phyloP scores from a whole-genome alignment of 495 filamentous ascomycete genomes.

The Oleoguttula mirabilis region DNA sequence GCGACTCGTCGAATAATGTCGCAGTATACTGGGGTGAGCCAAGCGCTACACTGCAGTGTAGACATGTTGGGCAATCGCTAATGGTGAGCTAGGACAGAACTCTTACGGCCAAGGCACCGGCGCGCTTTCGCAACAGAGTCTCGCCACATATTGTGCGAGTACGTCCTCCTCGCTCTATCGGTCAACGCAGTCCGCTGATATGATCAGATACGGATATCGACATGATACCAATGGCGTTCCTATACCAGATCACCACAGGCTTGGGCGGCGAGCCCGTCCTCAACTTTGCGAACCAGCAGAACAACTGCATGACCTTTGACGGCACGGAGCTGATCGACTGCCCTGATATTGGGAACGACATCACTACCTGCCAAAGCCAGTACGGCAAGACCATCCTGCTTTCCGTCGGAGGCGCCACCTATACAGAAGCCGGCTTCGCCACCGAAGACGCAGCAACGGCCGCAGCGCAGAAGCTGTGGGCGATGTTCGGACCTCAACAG shows the following conservation, averaged over 20 bases:
- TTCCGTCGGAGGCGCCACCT: constrained; percentile 23
- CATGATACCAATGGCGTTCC: constrained; percentile 47
- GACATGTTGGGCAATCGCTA: too few species aligned
- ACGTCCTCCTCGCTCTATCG: too few species aligned
- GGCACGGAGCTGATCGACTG: constrained; percentile 47
- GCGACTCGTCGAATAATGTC: too few species aligned
- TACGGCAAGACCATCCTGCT: constrained; percentile 24
- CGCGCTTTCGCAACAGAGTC: too few species aligned
- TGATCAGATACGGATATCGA: constrained; percentile 25
- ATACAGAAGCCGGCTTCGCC: constrained; percentile 23
- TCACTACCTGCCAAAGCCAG: constrained; percentile 21
- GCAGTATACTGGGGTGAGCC: too few species aligned
- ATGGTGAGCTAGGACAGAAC: too few species aligned
- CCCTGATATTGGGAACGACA: constrained; percentile 44
- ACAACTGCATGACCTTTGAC: constrained; percentile 45
- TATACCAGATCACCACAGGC: constrained; percentile 40
- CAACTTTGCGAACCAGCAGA: constrained; percentile 49
- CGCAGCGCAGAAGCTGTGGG: constrained; percentile 20
- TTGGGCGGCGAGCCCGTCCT: constrained; percentile 32
- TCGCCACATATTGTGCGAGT: too few species aligned
- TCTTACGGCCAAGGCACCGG: too few species aligned
- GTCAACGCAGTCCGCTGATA: too few species aligned
- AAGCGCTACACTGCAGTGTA: too few species aligned
- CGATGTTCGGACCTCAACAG: constrained; percentile 19
- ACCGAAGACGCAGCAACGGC: constrained; percentile 11